These are phyloP conservation scores for Alternaria hordeiaustralica DNA, from an alignment of 2,329 filamentous ascomycete species.

Conservation along the genomic window DNA sequence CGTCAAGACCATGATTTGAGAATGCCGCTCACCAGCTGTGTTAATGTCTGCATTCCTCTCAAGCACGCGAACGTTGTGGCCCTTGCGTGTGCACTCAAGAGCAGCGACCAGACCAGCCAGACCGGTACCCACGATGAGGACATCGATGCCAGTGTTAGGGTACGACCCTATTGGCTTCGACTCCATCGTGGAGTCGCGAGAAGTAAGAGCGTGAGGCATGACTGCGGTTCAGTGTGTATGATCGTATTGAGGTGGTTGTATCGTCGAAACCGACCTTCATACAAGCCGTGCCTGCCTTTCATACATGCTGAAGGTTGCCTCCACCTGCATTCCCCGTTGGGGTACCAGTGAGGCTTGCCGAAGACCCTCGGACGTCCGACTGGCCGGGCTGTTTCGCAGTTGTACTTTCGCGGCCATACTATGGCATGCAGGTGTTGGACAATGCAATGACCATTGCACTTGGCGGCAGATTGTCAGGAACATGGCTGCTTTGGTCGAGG, in stretches of 20 bases:
- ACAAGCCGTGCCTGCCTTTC: slow-evolving; percentile 8
- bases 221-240: slow-evolving; percentile 8
- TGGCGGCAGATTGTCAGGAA: slow-evolving; percentile 18
- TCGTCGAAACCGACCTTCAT: slow-evolving; percentile 8
- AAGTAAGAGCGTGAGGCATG: slow-evolving; percentile 53
- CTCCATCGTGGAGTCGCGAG: slow-evolving; percentile 55
- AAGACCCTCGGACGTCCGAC: slow-evolving; percentile 26
- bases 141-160: slow-evolving; percentile 50
- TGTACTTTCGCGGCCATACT: slow-evolving; percentile 7
- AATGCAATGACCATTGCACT: slow-evolving; percentile 21
- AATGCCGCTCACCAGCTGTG: slow-evolving; percentile 54
- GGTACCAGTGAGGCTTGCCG: slow-evolving; percentile 29
- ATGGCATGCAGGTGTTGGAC: slow-evolving; percentile 1
- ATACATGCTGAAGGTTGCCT: slow-evolving; percentile 22
- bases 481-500: slow-evolving; percentile 9
- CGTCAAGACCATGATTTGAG: neutral
- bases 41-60: slow-evolving; percentile 58
- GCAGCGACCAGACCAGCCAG: slow-evolving; percentile 48
- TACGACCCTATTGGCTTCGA: slow-evolving; percentile 61
- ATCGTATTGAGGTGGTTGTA: slow-evolving; percentile 6
- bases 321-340: slow-evolving; percentile 21
- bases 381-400: slow-evolving; percentile 11
- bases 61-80: slow-evolving; percentile 49
- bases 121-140: slow-evolving; percentile 50
- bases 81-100: slow-evolving; percentile 50